Base-by-base conservation (phyloP, 179 eudicot genomes). In the Beta corolliflora region DNA sequence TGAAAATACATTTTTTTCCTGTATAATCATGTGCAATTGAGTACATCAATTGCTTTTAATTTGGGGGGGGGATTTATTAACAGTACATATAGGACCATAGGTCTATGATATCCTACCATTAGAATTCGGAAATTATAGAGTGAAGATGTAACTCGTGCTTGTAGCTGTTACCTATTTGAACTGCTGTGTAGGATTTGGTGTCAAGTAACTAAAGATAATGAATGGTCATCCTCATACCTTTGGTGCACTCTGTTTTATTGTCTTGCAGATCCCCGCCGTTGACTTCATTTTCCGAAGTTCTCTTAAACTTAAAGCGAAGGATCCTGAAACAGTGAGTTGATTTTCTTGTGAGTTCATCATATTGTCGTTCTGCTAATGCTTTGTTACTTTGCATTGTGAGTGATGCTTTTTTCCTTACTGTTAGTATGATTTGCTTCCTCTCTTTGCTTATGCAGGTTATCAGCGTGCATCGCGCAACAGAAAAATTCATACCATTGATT, bases 301-400 rank as follows among this genome's bases (percentile, higher is more conserved):
- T 70, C 97, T 95, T 79, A 95, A 95, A 87, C 90, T 93, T 54
- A 95, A 93, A 88, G 81, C 91, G 15, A 95, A 91, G 82, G 98
- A 95, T 88, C 90, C 95, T 77, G 93, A 95, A 80, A 91, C 87
- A 23, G 98, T 94, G 18, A 77, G 96, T 85, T 68, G 48, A 9
- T 36, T 56, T 59, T 50, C 80, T 45, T 80, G 61, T 36, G 16
- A 19, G 65, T 7, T 69, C 56, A 66, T 80, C 71, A 31, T 66
- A 19, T 41, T 63, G 56, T 44, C 11, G 25, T 16, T 36, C 7
- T 79, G 19, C 9, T 21, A 70, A 53, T 59, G 48, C 29, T 80
- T 44, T 69, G 46, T 66, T 41, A 5, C 16, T 25, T 48, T 65
- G 61, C 63, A 66, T 45, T 64, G 58, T 46, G 46, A 16, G 29